These are phyloP conservation scores for Neonectria faginata DNA, from an alignment of 2,329 filamentous ascomycete genomes.

Conservation along the genomic window DNA sequence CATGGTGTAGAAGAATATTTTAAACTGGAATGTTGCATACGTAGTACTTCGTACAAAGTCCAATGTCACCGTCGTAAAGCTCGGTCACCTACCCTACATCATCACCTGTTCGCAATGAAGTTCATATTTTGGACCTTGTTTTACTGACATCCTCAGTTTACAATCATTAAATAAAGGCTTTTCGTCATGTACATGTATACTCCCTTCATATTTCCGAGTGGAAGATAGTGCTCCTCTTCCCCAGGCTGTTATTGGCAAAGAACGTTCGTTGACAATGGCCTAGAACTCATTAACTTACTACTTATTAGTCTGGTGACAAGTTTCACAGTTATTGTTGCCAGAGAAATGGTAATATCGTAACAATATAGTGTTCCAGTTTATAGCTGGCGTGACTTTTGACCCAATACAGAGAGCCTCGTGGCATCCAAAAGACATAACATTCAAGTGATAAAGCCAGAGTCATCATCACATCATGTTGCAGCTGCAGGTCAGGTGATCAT, in stretches of 20 bases:
- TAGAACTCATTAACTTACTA: not conserved
- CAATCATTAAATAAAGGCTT: not conserved
- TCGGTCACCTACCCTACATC: not conserved
- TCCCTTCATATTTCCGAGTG: not conserved
- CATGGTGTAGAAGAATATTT: not conserved
- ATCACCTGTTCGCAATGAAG: not conserved
- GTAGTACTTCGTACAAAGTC: not conserved
- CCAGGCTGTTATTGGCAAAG: not conserved
- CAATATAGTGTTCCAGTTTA: not conserved
- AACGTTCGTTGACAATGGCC: not conserved
- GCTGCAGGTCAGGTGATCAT: slow-evolving; percentile 22
- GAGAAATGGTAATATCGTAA: not conserved
- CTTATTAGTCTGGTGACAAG: not conserved
- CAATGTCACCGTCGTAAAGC: not conserved
- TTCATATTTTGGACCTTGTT: not conserved
- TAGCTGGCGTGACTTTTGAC: not conserved
- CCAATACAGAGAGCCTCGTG: not conserved
- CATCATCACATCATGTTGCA: slow-evolving; percentile 6
- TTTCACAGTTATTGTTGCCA: not conserved
- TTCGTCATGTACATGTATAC: not conserved
- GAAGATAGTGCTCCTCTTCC: not conserved
- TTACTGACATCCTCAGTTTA: not conserved
- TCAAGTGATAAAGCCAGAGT: not conserved
- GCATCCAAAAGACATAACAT: not conserved
- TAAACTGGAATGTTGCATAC: slow-evolving; percentile 1